These are phyloP conservation scores for Paecilomyces sp. DNA, from an alignment of 2,329 filamentous ascomycete genomes.

Conservation along the genomic window DNA sequence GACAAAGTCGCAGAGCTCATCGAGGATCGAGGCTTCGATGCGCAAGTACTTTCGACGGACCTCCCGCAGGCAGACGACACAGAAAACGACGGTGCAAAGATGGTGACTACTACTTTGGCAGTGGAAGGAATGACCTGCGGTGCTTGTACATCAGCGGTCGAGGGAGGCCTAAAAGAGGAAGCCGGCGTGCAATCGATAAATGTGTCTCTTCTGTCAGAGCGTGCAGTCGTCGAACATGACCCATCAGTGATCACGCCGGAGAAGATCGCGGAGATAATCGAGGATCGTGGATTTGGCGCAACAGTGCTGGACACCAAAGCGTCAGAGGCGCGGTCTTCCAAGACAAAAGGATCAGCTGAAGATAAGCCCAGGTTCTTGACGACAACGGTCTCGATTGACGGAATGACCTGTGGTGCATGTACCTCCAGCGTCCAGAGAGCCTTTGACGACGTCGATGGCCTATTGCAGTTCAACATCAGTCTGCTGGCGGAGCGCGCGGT, in stretches of 20 bases:
- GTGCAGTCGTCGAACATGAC: conserved; percentile 80
- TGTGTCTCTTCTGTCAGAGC: conserved; percentile 76
- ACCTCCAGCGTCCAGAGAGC: conserved; percentile 84
- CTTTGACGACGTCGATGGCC: conserved; percentile 68
- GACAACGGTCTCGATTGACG: conserved; percentile 83
- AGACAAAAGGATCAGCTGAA: conserved; percentile 20
- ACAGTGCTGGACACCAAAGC: conserved; percentile 65
- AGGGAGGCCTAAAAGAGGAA: conserved; percentile 70
- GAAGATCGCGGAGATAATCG: conserved; percentile 52
- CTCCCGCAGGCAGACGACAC: conserved; percentile 45
- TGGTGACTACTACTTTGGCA: conserved; percentile 66
- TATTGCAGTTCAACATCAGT: conserved; percentile 90
- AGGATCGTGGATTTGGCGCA: conserved; percentile 71
- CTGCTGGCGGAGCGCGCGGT: conserved; percentile 87
- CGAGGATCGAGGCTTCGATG: conserved; percentile 87
- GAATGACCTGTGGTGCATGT: conserved; percentile 97
- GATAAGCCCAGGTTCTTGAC: conserved; percentile 44
- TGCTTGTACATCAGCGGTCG: conserved; percentile 78
- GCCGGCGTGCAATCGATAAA: conserved; percentile 67
- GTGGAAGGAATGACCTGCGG: conserved; percentile 89
- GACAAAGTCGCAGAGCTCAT: conserved; percentile 77
- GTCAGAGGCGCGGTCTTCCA: conserved; percentile 27
- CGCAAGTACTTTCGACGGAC: conserved; percentile 77
- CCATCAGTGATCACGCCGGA: conserved; percentile 45
- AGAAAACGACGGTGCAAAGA: conserved; percentile 17